A percentile compares a stretch with the other conserved stretches of the same genome.
phyloP scores from a whole-genome alignment of 495 filamentous ascomycete species.

The Hypomontagnella submonticulosa region DNA sequence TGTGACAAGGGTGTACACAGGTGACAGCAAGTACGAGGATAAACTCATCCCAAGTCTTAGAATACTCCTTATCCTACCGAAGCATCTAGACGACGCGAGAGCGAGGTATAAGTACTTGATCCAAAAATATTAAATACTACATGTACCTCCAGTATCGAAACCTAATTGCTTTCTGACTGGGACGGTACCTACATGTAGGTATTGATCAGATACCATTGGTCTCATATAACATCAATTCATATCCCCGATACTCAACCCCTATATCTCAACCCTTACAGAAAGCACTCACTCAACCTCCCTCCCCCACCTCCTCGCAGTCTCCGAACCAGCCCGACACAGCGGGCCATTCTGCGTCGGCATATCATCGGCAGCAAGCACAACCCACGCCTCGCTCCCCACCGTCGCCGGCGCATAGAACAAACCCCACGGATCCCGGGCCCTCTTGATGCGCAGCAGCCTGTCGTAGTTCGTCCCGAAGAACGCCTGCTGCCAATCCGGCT shows the following conservation, averaged over 20 bases:
- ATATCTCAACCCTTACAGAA: neutral
- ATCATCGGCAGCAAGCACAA: constrained; percentile 32
- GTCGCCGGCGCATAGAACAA: constrained; percentile 66
- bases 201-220: neutral
- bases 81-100: too few species aligned
- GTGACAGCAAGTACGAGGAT: too few species aligned
- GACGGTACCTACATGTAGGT: too few species aligned
- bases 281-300: neutral
- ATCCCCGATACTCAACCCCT: neutral
- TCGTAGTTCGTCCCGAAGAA: constrained; percentile 67
- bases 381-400: constrained; percentile 61
- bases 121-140: too few species aligned
- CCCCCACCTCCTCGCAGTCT: neutral
- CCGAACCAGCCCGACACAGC: constrained; percentile 35
- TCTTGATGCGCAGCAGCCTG: constrained; percentile 60
- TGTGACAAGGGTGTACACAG: too few species aligned
- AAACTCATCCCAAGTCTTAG: too few species aligned
- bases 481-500: constrained; percentile 70
- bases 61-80: too few species aligned
- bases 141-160: neutral
- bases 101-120: too few species aligned
- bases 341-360: constrained; percentile 46
- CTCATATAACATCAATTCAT: neutral
- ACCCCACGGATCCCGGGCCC: constrained; percentile 60
- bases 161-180: neutral